phyloP scores from a whole-genome alignment of 2,329 filamentous ascomycete genomes.

The Falciphora oryzae region DNA sequence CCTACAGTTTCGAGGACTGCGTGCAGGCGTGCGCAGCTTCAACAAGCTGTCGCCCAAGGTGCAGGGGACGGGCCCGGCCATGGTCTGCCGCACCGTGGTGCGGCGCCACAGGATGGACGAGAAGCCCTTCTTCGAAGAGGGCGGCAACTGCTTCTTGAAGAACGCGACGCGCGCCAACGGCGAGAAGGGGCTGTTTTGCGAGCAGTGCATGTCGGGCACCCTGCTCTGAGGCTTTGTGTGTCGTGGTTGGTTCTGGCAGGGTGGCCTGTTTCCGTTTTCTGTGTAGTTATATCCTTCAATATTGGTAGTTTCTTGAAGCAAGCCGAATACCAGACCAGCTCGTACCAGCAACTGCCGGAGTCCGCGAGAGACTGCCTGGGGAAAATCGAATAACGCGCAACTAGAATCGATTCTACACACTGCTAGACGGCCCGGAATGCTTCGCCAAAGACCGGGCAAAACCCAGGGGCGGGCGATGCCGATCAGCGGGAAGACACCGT shows the following conservation, averaged over 20 bases:
- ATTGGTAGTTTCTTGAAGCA: neutral
- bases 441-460: too few species aligned
- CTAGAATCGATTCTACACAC: too few species aligned
- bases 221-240: neutral
- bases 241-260: neutral
- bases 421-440: too few species aligned
- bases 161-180: neutral
- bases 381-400: too few species aligned
- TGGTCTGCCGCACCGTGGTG: constrained; percentile 3
- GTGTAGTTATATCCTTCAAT: neutral
- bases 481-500: too few species aligned
- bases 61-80: neutral
- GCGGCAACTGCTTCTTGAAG: constrained; percentile 4
- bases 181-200: neutral
- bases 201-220: neutral
- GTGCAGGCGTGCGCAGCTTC: constrained; percentile 2
- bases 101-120: neutral
- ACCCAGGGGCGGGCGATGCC: too few species aligned
- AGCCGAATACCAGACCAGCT: too few species aligned
- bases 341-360: too few species aligned
- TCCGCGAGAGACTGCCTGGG: too few species aligned
- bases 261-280: neutral
- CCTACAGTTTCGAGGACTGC: constrained; percentile 6
- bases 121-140: neutral
- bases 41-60: neutral